Percentiles rank a stretch among this genome's conserved stretches.
These are phyloP conservation scores for Zymoseptoria crescenta DNA, from an alignment of 2,329 filamentous ascomycete species.

Conservation along the genomic window DNA sequence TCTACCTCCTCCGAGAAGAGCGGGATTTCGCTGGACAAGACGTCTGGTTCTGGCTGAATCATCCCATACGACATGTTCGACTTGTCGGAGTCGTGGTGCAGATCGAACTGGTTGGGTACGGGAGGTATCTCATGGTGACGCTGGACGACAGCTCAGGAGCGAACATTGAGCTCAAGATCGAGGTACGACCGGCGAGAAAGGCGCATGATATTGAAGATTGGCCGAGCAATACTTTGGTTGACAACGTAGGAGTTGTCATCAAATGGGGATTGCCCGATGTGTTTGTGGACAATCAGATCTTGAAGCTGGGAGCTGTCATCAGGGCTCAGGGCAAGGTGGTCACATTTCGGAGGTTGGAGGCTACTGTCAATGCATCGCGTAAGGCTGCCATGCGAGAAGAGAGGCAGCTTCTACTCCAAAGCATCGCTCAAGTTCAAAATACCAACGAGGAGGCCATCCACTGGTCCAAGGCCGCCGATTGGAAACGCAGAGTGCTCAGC, in stretches of 20 bases:
- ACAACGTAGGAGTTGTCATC: conserved; percentile 34
- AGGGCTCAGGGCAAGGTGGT: conserved; percentile 52
- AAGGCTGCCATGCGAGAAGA: conserved; percentile 43
- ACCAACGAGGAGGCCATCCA: conserved; percentile 49
- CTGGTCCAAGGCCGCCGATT: conserved; percentile 45
- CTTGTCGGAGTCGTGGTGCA: conserved; percentile 40
- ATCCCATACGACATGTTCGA: conserved; percentile 43
- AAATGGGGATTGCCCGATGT: conserved; percentile 38
- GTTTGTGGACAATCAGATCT: conserved; percentile 26
- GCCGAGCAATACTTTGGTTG: conserved; percentile 30
- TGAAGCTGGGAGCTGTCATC: conserved; percentile 44
- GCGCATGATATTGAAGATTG: conserved; percentile 21
- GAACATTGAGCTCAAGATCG: conserved; percentile 49
- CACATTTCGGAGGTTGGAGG: conserved; percentile 45
- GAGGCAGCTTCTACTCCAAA: conserved; percentile 49
- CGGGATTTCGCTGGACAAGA: conserved; percentile 47
- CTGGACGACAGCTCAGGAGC: conserved; percentile 56
- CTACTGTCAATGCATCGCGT: conserved; percentile 49
- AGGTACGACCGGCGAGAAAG: conserved; percentile 28
- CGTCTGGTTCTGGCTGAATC: conserved; percentile 49
- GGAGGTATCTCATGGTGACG: conserved; percentile 42
- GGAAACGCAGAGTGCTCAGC: conserved; percentile 43
- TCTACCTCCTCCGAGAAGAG: conserved; percentile 44
- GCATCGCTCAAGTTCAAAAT: conserved; percentile 41
- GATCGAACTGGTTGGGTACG: conserved; percentile 30